A percentile compares a stretch with the other conserved stretches of the same genome.
Evolutionary conservation across 257 asterid species (phyloP).

Genomic region (Solanum rostratum): DNA sequence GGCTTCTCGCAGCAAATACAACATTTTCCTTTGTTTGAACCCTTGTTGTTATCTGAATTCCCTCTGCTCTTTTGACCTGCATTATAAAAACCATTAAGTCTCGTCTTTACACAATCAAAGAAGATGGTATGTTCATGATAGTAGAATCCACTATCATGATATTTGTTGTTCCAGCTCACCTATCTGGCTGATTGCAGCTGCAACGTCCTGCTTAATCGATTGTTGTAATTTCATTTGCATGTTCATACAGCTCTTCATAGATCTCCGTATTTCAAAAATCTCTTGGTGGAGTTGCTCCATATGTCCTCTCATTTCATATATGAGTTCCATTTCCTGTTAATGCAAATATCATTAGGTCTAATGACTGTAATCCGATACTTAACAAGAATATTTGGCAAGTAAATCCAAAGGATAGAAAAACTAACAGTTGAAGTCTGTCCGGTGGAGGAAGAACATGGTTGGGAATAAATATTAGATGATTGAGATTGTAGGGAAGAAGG

Average conservation of each 20-base stretch:
- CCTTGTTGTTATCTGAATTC: conserved; percentile 7
- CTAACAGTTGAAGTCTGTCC: conserved; percentile 50
- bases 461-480: conserved; percentile 21
- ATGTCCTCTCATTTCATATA: conserved; percentile 62
- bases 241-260: conserved; percentile 54
- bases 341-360: neutral
- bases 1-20: conserved; percentile 45
- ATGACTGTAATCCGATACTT: neutral
- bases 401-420: neutral
- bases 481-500: conserved; percentile 35
- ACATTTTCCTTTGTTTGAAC: conserved; percentile 33
- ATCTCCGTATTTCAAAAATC: conserved; percentile 53
- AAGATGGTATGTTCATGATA: neutral
- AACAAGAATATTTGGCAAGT: neutral
- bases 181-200: conserved; percentile 27
- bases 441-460: conserved; percentile 15
- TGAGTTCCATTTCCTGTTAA: conserved; percentile 69
- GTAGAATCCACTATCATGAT: neutral
- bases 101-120: neutral
- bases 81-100: neutral
- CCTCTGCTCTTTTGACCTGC: conserved; percentile 31
- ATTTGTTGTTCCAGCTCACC: conserved; percentile 21
- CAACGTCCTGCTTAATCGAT: conserved; percentile 43
- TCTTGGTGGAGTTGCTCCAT: conserved; percentile 75
- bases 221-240: conserved; percentile 52